Evolutionary conservation across 192 early-diverging fungal genomes (phyloP).

Genomic region (Linnemannia schmuckeri): DNA sequence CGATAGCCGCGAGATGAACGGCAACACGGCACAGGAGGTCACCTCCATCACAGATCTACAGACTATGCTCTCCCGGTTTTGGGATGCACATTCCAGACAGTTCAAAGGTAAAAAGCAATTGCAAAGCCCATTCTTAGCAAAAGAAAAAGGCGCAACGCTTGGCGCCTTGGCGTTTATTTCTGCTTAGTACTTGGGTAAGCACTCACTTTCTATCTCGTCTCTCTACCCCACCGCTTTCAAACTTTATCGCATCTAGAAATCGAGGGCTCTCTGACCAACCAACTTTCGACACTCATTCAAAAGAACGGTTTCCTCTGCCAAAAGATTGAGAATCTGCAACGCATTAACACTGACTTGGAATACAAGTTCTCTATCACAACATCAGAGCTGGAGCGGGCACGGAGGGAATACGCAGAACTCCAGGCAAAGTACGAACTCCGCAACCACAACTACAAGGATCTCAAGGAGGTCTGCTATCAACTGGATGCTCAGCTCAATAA

Average conservation of each 20-base stretch:
- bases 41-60: constrained; percentile 52
- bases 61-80: constrained; percentile 50
- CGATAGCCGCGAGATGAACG: constrained; percentile 40
- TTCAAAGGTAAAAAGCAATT: constrained; percentile 37
- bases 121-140: neutral
- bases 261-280: constrained; percentile 46
- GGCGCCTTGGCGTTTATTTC: neutral
- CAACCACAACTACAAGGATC: constrained; percentile 49
- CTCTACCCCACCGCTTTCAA: constrained; percentile 3
- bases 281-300: constrained; percentile 50
- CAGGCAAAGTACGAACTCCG: constrained; percentile 56
- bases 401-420: constrained; percentile 44
- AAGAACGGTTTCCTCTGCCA: constrained; percentile 57
- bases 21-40: constrained; percentile 51
- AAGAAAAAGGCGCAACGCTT: too few relatives aligned
- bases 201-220: neutral
- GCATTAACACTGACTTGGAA: constrained; percentile 49
- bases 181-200: neutral
- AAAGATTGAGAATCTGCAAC: constrained; percentile 56
- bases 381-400: constrained; percentile 49
- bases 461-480: constrained; percentile 56
- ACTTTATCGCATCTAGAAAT: constrained; percentile 36
- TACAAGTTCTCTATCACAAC: constrained; percentile 57
- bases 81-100: constrained; percentile 52
- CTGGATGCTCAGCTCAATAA: constrained; percentile 50